These are phyloP conservation scores for Zygosaccharomyces rouxii DNA, from an alignment of 805 yeast species.

Conservation along the genomic window DNA sequence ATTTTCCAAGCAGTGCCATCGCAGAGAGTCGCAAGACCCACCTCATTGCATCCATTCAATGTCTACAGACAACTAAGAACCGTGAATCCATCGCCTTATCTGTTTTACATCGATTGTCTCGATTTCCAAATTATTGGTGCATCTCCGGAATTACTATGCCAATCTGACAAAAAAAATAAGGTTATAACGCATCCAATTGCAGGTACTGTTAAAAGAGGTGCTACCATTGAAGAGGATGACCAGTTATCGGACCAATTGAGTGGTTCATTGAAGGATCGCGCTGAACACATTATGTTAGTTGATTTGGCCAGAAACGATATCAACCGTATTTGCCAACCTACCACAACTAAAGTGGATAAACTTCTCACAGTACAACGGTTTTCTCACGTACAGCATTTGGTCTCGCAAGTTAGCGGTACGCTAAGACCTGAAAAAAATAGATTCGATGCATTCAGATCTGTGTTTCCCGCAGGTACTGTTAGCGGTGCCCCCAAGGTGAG, in stretches of 20 bases:
- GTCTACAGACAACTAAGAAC: slow-evolving; percentile 91
- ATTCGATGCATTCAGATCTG: slow-evolving; percentile 95
- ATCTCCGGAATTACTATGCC: slow-evolving; percentile 89
- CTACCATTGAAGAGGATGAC: slow-evolving; percentile 89
- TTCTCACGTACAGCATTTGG: slow-evolving; percentile 95
- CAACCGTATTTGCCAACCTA: slow-evolving; percentile 89
- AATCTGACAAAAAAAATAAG: slow-evolving; percentile 65
- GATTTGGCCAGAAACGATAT: slow-evolving; percentile 96
- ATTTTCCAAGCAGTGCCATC: slow-evolving; percentile 98
- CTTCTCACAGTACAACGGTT: slow-evolving; percentile 87
- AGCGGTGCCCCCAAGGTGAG: slow-evolving; percentile 97
- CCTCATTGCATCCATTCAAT: slow-evolving; percentile 93
- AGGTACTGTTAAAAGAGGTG: slow-evolving; percentile 90
- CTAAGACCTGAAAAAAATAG: slow-evolving; percentile 78
- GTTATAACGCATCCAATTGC: slow-evolving; percentile 97
- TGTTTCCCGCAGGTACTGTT: slow-evolving; percentile 99
- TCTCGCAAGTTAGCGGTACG: slow-evolving; percentile 90
- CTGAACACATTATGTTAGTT: slow-evolving; percentile 98
- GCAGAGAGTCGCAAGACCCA: slow-evolving; percentile 92
- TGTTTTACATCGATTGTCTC: slow-evolving; percentile 86
- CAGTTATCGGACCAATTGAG: slow-evolving; percentile 67
- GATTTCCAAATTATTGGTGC: slow-evolving; percentile 97
- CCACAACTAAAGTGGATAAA: slow-evolving; percentile 79
- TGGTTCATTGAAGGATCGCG: slow-evolving; percentile 82
- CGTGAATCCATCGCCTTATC: slow-evolving; percentile 95